phyloP scores from a whole-genome alignment of 768 basidiomycete species.

The Suillus cothurnatus region DNA sequence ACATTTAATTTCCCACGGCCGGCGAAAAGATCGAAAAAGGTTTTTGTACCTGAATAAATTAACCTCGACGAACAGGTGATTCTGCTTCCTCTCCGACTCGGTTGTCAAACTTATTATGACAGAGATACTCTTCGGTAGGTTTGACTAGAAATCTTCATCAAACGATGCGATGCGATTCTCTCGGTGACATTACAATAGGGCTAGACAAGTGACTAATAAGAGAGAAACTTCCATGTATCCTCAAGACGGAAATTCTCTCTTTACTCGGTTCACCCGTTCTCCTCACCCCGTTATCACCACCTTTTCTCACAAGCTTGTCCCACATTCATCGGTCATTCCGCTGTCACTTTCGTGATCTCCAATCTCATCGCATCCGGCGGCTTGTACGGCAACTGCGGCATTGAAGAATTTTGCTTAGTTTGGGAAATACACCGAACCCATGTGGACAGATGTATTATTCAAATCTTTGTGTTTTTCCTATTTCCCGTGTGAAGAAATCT shows the following conservation, averaged over 20 bases:
- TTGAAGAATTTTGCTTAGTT: constrained; percentile 12
- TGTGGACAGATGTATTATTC: constrained; percentile 18
- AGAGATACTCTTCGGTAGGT: too few relatives aligned
- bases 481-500: constrained; percentile 23
- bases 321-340: constrained; percentile 16
- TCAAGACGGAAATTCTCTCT: constrained; percentile 31
- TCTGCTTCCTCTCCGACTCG: constrained; percentile 23
- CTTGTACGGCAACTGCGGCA: constrained; percentile 15
- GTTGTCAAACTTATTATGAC: constrained; percentile 20
- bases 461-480: constrained; percentile 21
- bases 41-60: constrained; percentile 26
- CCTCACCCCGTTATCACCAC: constrained; percentile 17
- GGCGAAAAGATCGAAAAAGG: constrained; percentile 36
- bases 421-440: constrained; percentile 9
- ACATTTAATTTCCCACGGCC: constrained; percentile 37
- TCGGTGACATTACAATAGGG: too few relatives aligned
- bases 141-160: too few relatives aligned
- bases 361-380: constrained; percentile 18
- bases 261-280: constrained; percentile 25
- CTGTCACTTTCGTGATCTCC: constrained; percentile 4
- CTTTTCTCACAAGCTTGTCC: constrained; percentile 25
- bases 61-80: constrained; percentile 24
- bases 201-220: constrained; percentile 26
- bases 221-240: too few relatives aligned
- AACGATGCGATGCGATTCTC: constrained; percentile 30